A percentile compares a stretch with the other conserved stretches of the same genome.
These are phyloP conservation scores for Mycena citricolor DNA, from an alignment of 1,284 basidiomycete species.

Conservation along the genomic window DNA sequence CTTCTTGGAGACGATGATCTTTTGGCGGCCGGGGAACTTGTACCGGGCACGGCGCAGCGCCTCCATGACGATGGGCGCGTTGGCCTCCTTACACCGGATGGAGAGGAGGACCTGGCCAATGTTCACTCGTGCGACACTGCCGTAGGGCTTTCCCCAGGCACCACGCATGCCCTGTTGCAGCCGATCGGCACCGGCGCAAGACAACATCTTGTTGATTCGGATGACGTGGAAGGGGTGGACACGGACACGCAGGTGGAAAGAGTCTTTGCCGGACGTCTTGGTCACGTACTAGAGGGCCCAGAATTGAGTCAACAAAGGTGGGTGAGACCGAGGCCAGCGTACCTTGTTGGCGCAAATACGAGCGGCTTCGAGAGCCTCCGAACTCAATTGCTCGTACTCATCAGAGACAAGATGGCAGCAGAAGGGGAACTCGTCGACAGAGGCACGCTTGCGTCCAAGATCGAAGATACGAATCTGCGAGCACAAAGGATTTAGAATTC, in stretches of 20 bases:
- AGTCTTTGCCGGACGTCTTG: constrained; percentile 97
- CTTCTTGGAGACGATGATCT: constrained; percentile 98
- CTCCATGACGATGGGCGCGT: constrained; percentile 91
- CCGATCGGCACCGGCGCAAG: constrained; percentile 40
- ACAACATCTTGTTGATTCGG: constrained; percentile 93
- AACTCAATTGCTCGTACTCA: constrained; percentile 97
- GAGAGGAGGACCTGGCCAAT: constrained; percentile 98
- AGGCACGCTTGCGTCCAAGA: constrained; percentile 92
- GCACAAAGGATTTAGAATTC: constrained; percentile 6
- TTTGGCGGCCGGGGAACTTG: constrained; percentile 99
- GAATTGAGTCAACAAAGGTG: neutral
- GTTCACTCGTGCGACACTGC: constrained; percentile 91
- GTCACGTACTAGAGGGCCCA: constrained; percentile 87
- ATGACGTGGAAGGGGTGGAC: constrained; percentile 99
- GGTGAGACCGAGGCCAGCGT: neutral
- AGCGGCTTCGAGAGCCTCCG: constrained; percentile 96
- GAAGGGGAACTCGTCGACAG: constrained; percentile 97
- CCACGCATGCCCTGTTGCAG: constrained; percentile 99
- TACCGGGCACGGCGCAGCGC: constrained; percentile 96
- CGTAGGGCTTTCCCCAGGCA: constrained; percentile 99
- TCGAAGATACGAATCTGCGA: constrained; percentile 88
- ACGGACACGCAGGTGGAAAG: constrained; percentile 97
- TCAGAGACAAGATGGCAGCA: constrained; percentile 96
- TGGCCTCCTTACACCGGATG: constrained; percentile 89
- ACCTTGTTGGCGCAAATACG: constrained; percentile 98